Base-by-base conservation (phyloP, 176 grass and related monocot genomes). In the Puccinellia tenuiflora region DNA sequence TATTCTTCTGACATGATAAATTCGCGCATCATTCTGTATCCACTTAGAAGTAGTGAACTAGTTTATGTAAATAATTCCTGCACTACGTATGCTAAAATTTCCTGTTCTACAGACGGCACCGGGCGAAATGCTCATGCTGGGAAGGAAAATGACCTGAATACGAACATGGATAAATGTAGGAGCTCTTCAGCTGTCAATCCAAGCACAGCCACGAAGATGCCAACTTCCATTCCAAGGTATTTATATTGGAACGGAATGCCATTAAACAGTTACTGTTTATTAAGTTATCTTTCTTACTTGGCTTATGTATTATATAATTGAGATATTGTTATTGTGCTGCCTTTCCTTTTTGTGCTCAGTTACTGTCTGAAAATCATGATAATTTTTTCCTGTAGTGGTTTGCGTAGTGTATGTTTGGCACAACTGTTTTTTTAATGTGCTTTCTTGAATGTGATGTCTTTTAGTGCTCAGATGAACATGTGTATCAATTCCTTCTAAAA, bases 81-180 rank as follows among this genome's bases (percentile, higher is more conserved):
- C 20, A 43, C 51, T 85, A 46, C 38, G 34, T 45, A 33, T 71
- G 38, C 43, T 79, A 7, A 35, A 50, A 28, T 61, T 72, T 56
- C 31, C 70, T 34, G 74, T 64, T 81, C 54, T 48, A 72, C 76
- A 92, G 88, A 88, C 86, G 79, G 64, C 77, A 82, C 65, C 29
- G 90, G 80, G 62, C 88, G 84, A 89, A 91, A 88, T 80, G 84
- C 64, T 45, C 38, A 39, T 83, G 77, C 68, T 85, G 75, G 79
- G 69, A 92, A 92, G 83, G 88, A 92, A 62, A 88, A 79, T 90
- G 90, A 86, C 82, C 38, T 84, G 65, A 90, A 85, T 85, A 78
- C 75, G 74, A 81, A 54, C 33, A 68, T 76, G 68, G 88, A 85
- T 46, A 89, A 91, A 85, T 84, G 76, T 54, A 87, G 77, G 85